Percentiles rank a stretch among this genome's conserved stretches.
Evolutionary conservation across 2,329 filamentous ascomycete genomes (phyloP).

Genomic region (Sporothrix globosa): DNA sequence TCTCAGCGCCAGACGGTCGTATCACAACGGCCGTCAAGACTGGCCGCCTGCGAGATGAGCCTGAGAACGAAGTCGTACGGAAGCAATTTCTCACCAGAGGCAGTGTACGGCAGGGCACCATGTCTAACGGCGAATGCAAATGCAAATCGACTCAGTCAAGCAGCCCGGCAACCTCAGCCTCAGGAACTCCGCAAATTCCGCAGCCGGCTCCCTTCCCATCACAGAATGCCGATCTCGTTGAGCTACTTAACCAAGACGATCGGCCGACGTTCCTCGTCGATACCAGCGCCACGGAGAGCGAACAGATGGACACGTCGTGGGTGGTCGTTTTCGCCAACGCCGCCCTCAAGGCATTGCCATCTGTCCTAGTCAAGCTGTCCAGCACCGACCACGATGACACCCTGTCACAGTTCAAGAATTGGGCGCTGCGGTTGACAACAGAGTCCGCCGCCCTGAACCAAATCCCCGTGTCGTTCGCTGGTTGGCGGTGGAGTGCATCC

Average conservation of each 20-base stretch:
- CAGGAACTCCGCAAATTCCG: background rate
- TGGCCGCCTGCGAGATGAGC: slow-evolving; percentile 48
- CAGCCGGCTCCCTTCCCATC: slow-evolving; percentile 57
- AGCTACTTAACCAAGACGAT: slow-evolving; percentile 75
- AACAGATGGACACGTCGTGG: slow-evolving; percentile 56
- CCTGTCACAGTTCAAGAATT: slow-evolving; percentile 68
- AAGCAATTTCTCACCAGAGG: slow-evolving; percentile 61
- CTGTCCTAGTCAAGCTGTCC: slow-evolving; percentile 56
- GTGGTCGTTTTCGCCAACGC: slow-evolving; percentile 70
- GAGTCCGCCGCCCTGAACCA: background rate
- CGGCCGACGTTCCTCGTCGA: slow-evolving; percentile 78
- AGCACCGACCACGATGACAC: slow-evolving; percentile 47
- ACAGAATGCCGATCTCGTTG: slow-evolving; percentile 67
- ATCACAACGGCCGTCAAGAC: slow-evolving; percentile 51
- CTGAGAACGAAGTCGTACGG: slow-evolving; percentile 49
- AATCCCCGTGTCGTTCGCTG: slow-evolving; percentile 57
- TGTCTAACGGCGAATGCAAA: background rate
- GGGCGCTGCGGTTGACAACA: slow-evolving; percentile 60
- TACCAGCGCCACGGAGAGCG: slow-evolving; percentile 61
- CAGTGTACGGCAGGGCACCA: slow-evolving; percentile 47
- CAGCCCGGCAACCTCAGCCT: slow-evolving; percentile 6
- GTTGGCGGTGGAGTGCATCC: slow-evolving; percentile 69
- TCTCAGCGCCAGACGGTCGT: background rate
- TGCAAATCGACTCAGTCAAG: slow-evolving; percentile 3
- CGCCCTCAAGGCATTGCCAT: slow-evolving; percentile 62